Conservation (phyloP, 1,284 basidiomycete genomes). For the Boletus semigastroideus region DNA sequence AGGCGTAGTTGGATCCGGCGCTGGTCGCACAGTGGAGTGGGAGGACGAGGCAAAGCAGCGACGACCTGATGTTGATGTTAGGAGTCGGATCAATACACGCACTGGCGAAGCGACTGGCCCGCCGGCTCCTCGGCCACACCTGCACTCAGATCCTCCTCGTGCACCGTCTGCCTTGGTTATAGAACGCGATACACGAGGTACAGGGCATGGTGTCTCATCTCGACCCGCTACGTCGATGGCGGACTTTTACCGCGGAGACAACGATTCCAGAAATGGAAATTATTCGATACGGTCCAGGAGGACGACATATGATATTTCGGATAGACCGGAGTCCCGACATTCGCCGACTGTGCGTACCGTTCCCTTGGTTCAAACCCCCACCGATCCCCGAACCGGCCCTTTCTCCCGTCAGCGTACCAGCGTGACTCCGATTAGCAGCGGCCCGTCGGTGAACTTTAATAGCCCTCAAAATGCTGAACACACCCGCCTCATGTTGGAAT, state of each 20-base stretch:
- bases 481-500: conserved; percentile 63
- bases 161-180: conserved; percentile 12
- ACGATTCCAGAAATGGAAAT: conserved; percentile 8
- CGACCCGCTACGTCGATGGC: conserved; percentile 36
- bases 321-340: conserved; percentile 23
- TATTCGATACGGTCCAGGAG: conserved; percentile 25
- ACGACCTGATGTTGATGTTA: conserved; percentile 14
- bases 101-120: conserved; percentile 17
- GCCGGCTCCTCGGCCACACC: conserved; percentile 23
- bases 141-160: conserved; percentile 30
- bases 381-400: conserved; percentile 17
- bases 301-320: conserved; percentile 25
- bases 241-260: conserved; percentile 22
- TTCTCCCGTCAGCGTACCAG: conserved; percentile 21
- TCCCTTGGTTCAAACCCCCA: conserved; percentile 19
- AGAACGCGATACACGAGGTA: conserved; percentile 23
- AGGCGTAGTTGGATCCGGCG: conserved; percentile 5
- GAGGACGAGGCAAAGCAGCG: conserved; percentile 22
- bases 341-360: conserved; percentile 17
- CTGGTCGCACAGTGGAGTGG: conserved; percentile 25
- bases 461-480: conserved; percentile 52
- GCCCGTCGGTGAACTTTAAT: conserved; percentile 16
- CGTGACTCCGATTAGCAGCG: conserved; percentile 15
- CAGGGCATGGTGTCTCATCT: conserved; percentile 16
- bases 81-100: conserved; percentile 16